Conservation (phyloP, 164 flowering plant genomes). For the Litsea cubeba region DNA sequence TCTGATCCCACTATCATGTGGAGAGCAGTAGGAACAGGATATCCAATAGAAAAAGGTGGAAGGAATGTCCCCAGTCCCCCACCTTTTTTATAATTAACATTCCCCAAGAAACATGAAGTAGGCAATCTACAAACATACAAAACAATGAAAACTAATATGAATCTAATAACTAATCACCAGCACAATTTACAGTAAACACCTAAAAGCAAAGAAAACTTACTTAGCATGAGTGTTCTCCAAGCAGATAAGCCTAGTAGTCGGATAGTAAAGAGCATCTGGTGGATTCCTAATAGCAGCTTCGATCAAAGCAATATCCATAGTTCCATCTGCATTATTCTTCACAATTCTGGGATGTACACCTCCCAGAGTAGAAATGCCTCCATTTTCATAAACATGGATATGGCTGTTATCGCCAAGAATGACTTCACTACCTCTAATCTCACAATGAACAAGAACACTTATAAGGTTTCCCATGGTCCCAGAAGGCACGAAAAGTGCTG, state of each 20-base stretch:
- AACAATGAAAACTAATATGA: not conserved
- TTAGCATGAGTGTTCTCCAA: conserved; percentile 91
- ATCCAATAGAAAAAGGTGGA: not conserved
- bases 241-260: conserved; percentile 87
- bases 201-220: conserved; percentile 34
- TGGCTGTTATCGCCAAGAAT: conserved; percentile 85
- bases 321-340: conserved; percentile 78
- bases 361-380: conserved; percentile 86
- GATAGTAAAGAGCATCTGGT: conserved; percentile 53
- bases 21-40: not conserved
- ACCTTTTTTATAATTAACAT: not conserved
- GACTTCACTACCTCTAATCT: conserved; percentile 83
- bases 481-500: conserved; percentile 82
- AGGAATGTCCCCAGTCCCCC: conserved; percentile 7
- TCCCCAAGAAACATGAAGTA: not conserved
- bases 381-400: conserved; percentile 83
- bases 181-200: not conserved
- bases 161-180: not conserved
- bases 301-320: conserved; percentile 69
- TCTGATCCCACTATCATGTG: conserved; percentile 8
- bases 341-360: conserved; percentile 77
- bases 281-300: conserved; percentile 85
- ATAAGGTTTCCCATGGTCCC: conserved; percentile 97
- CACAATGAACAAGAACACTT: conserved; percentile 83
- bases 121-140: conserved; percentile 14